Conservation (phyloP, 148 eudicot species). For the Polygonum maritimum region DNA sequence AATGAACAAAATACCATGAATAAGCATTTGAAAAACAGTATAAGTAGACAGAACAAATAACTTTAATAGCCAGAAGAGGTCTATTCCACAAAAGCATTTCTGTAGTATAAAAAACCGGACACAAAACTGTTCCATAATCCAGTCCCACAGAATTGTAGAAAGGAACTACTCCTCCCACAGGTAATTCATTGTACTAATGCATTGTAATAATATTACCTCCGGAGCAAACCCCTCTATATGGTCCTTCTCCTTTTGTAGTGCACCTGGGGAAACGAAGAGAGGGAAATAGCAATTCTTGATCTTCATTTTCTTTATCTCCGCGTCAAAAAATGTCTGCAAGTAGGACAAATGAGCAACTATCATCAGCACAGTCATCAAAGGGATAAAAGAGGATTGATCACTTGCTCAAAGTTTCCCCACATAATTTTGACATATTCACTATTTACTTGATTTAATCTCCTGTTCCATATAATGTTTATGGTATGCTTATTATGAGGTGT, state of each 20-base stretch:
- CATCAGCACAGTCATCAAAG: slow-evolving; percentile 1
- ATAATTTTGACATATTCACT: not conserved
- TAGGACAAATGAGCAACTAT: not conserved
- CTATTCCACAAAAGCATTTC: not conserved
- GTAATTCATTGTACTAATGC: not conserved
- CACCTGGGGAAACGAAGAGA: slow-evolving; percentile 79
- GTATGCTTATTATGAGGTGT: not conserved
- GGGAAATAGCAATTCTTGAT: slow-evolving; percentile 93
- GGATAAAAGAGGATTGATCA: not conserved
- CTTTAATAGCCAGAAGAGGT: not conserved
- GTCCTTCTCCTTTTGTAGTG: slow-evolving; percentile 79
- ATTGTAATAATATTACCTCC: slow-evolving; percentile 39
- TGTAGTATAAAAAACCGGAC: not conserved
- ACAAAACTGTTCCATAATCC: not conserved
- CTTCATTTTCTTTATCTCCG: slow-evolving; percentile 81
- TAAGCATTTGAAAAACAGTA: not conserved
- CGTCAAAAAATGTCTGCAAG: slow-evolving; percentile 80
- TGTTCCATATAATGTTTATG: not conserved
- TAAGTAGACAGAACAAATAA: slow-evolving; percentile 8
- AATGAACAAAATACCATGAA: not conserved
- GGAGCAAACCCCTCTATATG: slow-evolving; percentile 99
- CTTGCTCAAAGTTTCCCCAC: not conserved
- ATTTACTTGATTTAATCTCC: not conserved
- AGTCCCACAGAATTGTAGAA: not conserved
- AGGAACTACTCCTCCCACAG: not conserved